Evolutionary conservation across 2,329 filamentous ascomycete genomes (phyloP), one percentile per base, ranked within the genome.

Genomic region (Pseudogymnoascus sp.): DNA sequence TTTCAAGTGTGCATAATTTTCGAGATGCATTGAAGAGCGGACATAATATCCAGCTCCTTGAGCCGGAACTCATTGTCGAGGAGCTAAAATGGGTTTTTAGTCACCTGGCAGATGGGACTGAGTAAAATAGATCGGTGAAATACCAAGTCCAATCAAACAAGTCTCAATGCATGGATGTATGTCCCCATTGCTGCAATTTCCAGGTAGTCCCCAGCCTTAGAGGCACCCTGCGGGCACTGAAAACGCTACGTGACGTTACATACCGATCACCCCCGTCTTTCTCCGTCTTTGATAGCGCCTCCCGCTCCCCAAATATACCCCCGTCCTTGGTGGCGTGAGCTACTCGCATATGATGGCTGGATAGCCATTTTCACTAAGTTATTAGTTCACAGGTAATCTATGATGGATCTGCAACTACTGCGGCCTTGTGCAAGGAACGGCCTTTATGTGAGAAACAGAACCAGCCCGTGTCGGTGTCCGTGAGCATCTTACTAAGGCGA

Each of bases 41-140:
- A 14, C 66, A 68, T 52, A 66, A 66, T 61, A 61, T 67, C 6
- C 63, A 68, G 19, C 16, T 68, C 11, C 43, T 58, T 10, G 63
- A 66, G 23, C 66, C 66, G 2, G 62, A 63, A 12, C 14, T 64
- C 6, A 63, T 68, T n/a, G 61, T 59, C 2, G 43, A 62, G 19
- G 65, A 64, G 33, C 41, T 67, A n/a, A 61, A 31, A 45, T 67
- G 66, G 66, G 45, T 52, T 31, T 52, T 11, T 19, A 16, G 14
- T 52, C 26, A 52, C 16, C 26, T 31, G 23, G 11, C 45, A 16
- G 29, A 31, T n/a, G 11, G 1, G n/a, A 7, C 21, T n/a, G 21
- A 52, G 16, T 52, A 52, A 31, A 14, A 31, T 7, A 7, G 26
- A 12, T 52, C 7, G 4, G n/a, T 19, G n/a, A 11, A 19, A 31